Evolutionary conservation across 768 basidiomycete genomes (phyloP), one percentile per base, ranked within the genome.

Genomic region (Tylopilus vinaceipallidus): DNA sequence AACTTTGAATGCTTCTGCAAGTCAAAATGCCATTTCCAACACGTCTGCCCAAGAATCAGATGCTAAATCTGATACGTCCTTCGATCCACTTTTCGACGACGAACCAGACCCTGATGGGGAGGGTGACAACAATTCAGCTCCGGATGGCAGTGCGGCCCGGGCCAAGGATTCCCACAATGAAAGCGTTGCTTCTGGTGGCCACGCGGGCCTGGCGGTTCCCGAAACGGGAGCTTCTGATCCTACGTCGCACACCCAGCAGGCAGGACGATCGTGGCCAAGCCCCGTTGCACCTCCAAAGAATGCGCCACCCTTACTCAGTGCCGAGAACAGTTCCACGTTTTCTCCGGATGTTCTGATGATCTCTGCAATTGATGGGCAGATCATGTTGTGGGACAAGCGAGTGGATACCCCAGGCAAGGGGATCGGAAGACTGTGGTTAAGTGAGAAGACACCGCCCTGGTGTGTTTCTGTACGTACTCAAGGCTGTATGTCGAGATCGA

Each of bases 401-500:
- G 81, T 80, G 29, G 74, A 84, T 46, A 75, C 75, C 7, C 70
- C 78, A 33, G 83, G 86, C 24, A 73, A 67, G 34, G 89, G 92
- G 6, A 88, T 93, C 1, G 93, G 92, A 26, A 74, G 92, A 56
- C 71, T 98, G 46, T 88, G 87, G 81, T 83, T 91, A 76, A 86
- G 84, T 60, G 94, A 95, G 55, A 93, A 90, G 70, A 91, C 90
- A 19, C 92, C 92, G 26, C 92, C 91, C 11, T 98, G 94, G 93
- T 97, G 93, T 69, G 80, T 95, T 61, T 94, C 94, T 54, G 95
- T 98, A 68, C 62, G 83, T 73, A 39, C 45, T 50, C 37, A 40
- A 49, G 23, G 45, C 9, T 42, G n/a, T 30, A 26, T 19, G 22
- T 45, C 35, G 27, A 11, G 47, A 53, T 49, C 30, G 47, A 40